Evolutionary conservation across 805 yeast species (phyloP), one percentile per base, ranked within the genome.

Genomic region (Yarrowia sp.): DNA sequence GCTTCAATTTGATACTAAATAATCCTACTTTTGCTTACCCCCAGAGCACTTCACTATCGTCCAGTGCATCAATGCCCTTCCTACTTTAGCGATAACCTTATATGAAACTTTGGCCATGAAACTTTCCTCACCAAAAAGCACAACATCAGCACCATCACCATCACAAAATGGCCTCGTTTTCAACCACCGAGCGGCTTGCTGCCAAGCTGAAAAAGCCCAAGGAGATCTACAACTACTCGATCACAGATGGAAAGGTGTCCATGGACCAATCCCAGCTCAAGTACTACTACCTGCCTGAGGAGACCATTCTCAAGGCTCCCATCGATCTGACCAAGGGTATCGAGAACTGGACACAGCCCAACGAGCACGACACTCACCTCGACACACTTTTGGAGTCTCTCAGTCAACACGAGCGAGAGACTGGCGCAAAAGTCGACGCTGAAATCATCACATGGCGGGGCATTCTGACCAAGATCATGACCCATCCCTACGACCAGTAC

Each of bases 371-470:
- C 36, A 78, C 80, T 46, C 84, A 82, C 64, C 78, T 92, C 61
- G 78, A 80, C 42, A 83, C 86, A 0, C 74, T 88, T 5, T 72
- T 94, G 36, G 68, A 70, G 27, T 83, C 88, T 0, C 69, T 94
- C 6, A 74, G 77, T 64, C 67, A 74, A 6, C 76, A 81, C 67
- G 98, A 94, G 72, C 69, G 73, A 18, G 68, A 69, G 16, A 72
- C 75, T 6, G 78, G 77, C 0, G 68, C 68, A n/a, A 84, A 81
- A 64, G 69, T 82, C 2, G 80, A 81, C 27, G 81, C 83, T 1
- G 88, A 90, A 67, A 80, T 94, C 29, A 77, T 94, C 21, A 85
- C 97, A 0, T 90, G 89, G 81, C 79, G 97, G 67, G 98, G 97
- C 0, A 73, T 90, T 33, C 83, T 93, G 84, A 85, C 91, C 31